Base-by-base conservation (phyloP, 2,329 filamentous ascomycete genomes). In the Trichoderma hamatum region DNA sequence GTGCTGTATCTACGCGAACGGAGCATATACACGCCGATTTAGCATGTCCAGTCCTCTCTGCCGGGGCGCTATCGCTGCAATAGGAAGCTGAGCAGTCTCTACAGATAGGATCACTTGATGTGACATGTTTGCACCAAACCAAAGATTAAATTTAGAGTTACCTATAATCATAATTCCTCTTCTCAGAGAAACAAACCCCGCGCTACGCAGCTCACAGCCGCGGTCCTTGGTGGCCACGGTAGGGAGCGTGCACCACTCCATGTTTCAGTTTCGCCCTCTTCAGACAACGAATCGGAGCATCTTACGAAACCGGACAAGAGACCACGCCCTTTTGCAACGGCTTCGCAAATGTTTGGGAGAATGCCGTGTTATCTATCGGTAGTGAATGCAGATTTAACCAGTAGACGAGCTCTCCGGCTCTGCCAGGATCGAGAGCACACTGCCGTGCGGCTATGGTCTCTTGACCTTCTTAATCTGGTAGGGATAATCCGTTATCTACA, bases 401-500 rank as follows among this genome's bases (percentile, higher is more conserved):
- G 11, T 49, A 24, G 32, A 6, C 14, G 32, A 34, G 43, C 26
- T 56, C 52, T 56, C 7, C 24, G 30, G 34, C n/a, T 30, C 36
- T 58, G 43, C 26, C 26, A 34, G 30, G 52, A 58, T 56, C 26
- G 62, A 58, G 62, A 55, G 32, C 36, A 13, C 62, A 52, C 34
- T 49, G 62, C 19, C 62, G 7, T 43, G 34, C 32, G 62, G 34
- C 26, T 32, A 32, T n/a, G 13, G 51, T 30, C 30, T 43, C n/a
- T 26, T 46, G 26, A 66, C 62, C 62, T 66, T 66, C 62, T 39
- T 58, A 56, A 56, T 54, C 62, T 26, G 52, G 62, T 46, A 54
- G 39, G 55, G 51, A 66, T 49, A 56, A 26, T 3, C 62, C 62
- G 62, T 26, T 49, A 56, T 56, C 62, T 56, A 21, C 24, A 32